phyloP scores from a whole-genome alignment of 257 asterid species.

The Gynochthodes officinalis region DNA sequence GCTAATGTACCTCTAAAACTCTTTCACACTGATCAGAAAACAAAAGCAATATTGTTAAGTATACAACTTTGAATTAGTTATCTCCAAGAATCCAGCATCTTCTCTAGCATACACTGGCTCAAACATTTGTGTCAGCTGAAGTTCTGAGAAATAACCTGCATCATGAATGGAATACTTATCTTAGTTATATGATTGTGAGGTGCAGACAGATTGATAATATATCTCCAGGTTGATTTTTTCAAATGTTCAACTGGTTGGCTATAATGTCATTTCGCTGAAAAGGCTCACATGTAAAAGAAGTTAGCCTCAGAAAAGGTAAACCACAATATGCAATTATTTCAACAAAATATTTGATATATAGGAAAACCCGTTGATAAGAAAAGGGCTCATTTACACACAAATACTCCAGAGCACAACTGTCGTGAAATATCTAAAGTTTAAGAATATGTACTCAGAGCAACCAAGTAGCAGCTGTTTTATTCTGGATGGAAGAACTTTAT shows the following conservation, averaged over 20 bases:
- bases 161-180: background rate
- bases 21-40: background rate
- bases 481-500: too few relatives aligned
- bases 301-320: too few relatives aligned
- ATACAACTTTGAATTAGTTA: background rate
- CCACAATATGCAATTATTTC: background rate
- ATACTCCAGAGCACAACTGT: background rate
- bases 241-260: background rate
- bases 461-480: background rate
- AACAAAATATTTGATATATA: too few relatives aligned
- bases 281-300: too few relatives aligned
- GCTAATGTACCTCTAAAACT: background rate
- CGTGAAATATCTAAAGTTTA: background rate
- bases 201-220: background rate
- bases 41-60: background rate
- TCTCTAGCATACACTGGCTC: background rate
- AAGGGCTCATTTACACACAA: background rate
- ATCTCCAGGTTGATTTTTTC: background rate
- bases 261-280: background rate
- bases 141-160: conserved; percentile 22
- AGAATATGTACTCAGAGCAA: background rate
- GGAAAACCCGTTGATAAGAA: background rate
- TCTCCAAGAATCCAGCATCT: background rate
- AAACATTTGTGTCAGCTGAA: conserved; percentile 2
- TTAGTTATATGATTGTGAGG: background rate